Base-by-base conservation (phyloP, 768 basidiomycete genomes). In the Boletus rubropictus region DNA sequence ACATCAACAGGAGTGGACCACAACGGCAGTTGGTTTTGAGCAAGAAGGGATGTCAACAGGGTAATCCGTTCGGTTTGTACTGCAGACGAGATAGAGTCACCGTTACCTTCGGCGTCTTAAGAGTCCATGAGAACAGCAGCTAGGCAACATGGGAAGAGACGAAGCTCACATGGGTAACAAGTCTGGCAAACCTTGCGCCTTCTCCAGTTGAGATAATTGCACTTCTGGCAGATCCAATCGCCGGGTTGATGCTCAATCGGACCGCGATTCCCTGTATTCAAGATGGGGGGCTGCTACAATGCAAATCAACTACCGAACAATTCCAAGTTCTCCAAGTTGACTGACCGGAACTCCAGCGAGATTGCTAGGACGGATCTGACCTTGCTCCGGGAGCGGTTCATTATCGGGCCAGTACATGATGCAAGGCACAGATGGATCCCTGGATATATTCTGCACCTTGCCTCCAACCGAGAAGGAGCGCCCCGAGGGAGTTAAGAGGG, bases 391-490 rank as follows among this genome's bases (percentile, higher is more conserved):
- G 51, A 88, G 72, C 4, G 86, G 77, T 60, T 92, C 89, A 56
- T 92, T 92, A 64, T 90, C 89, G 5, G 89, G 89, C 89, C 89
- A 92, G 57, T 84, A 91, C 81, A 91, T 83, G 69, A 89, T 74
- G 56, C 89, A 89, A 4, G 89, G 85, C 24, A 70, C 57, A 40
- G 81, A 62, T 17, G 87, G 86, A 61, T 91, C 86, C 32, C 56
- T 70, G 22, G 86, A 89, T 50, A 91, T 66, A 56, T 92, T 89
- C 57, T 84, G 85, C 7, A 91, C 86, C 53, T 79, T 79, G 9
- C 89, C 89, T 46, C 88, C 87, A 20, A 77, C 63, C 42, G 84
- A 80, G 51, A 92, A 83, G 8, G 83, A 79, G 18, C 84, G 78
- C 2, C 89, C 89, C 10, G 88, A 89, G 4, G 89, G 89, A 1